Percentiles rank a stretch among this genome's conserved stretches.
These are phyloP conservation scores for Mycena indigotica DNA, from an alignment of 768 basidiomycete genomes.

Conservation along the genomic window DNA sequence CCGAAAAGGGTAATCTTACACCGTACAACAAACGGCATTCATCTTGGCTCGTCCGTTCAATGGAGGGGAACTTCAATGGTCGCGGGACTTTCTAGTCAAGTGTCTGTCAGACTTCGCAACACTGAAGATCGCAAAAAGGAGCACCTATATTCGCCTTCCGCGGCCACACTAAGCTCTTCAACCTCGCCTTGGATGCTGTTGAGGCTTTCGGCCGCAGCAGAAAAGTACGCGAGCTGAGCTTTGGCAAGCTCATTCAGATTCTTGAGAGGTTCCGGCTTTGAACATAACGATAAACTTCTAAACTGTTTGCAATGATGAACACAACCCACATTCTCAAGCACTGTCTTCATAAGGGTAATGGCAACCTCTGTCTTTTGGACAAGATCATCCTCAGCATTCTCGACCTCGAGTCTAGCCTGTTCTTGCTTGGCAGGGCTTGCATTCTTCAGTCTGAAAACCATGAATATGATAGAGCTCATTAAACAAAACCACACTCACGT, in stretches of 20 bases:
- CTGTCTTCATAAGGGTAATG: constrained; percentile 94
- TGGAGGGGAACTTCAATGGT: constrained; percentile 69
- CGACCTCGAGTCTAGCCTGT: constrained; percentile 87
- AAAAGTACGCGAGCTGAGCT: constrained; percentile 82
- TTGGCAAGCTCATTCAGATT: constrained; percentile 91
- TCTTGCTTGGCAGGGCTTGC: constrained; percentile 80
- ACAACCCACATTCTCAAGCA: constrained; percentile 97
- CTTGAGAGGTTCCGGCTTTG: constrained; percentile 90
- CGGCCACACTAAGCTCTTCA: constrained; percentile 89
- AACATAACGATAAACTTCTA: too few relatives aligned
- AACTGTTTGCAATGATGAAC: too few relatives aligned
- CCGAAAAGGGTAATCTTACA: constrained; percentile 7
- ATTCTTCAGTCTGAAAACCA: constrained; percentile 66
- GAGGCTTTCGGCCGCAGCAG: constrained; percentile 77
- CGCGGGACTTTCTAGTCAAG: constrained; percentile 75
- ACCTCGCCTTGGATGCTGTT: constrained; percentile 87
- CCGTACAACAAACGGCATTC: constrained; percentile 10
- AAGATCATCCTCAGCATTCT: constrained; percentile 93
- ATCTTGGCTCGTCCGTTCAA: neutral
- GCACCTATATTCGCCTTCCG: constrained; percentile 93
- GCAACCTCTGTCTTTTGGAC: constrained; percentile 95
- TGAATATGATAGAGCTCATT: constrained; percentile 1
- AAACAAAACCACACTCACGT: constrained; percentile 53
- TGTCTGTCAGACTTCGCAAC: neutral
- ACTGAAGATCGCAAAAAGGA: neutral